Base-by-base conservation (phyloP, 805 yeast species). In the Kurtzmaniella cleridarum region DNA sequence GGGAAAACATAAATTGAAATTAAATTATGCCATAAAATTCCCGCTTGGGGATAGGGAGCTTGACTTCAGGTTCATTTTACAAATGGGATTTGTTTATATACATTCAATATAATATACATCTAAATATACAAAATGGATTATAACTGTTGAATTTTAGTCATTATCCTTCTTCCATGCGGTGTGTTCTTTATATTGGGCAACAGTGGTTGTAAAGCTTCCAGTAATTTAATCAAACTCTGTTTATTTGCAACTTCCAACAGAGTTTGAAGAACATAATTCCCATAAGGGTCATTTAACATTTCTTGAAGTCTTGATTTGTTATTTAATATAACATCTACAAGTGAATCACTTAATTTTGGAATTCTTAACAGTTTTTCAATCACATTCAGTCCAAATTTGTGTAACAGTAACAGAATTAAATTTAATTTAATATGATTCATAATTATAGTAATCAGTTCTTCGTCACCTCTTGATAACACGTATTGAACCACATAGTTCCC, bases 401-500 rank as follows among this genome's bases (percentile, higher is more conserved):
- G 82, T 42, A 76, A 69, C n/a, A 78, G 73, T 45, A 76, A 59
- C 32, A 66, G 60, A 16, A 75, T 57, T 28, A 66, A 54, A 46
- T 66, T 58, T n/a, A 54, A 32, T 41, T 50, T 56, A 34, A 66
- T 62, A 41, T 64, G 70, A 33, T 59, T 53, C 45, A 66, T 53
- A 27, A 68, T 64, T 32, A 56, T 43, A 29, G 44, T 50, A 27
- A 65, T 56, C 27, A 66, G 57, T 24, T 43, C 49, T 13, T 59
- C 63, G 46, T 66, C 71, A 10, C 72, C 72, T 38, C 78, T 67
- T 2, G 75, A 66, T 46, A 85, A 67, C 16, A 93, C 95, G 54
- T 93, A 91, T 62, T 93, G 98, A 37, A 93, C 89, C 36, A 93
- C 98, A 60, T 93, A 93, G 60, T 93, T 93, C 27, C 98, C 98